phyloP scores from a whole-genome alignment of 257 asterid species.

The Scutellaria galericulata region DNA sequence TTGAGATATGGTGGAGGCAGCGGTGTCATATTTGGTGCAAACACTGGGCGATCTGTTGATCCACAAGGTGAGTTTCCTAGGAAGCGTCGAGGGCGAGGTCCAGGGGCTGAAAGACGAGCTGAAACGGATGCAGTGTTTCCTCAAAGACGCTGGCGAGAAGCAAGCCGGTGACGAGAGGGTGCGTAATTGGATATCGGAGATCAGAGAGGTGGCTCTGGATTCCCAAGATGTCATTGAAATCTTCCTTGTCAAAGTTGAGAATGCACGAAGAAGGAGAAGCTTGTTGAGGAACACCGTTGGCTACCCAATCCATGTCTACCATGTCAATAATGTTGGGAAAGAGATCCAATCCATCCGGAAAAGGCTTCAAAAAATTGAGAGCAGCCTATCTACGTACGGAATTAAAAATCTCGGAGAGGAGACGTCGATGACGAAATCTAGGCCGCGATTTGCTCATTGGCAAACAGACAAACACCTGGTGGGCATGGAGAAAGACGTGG shows the following conservation, averaged over 20 bases:
- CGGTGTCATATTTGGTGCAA: neutral
- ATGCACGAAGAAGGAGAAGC: neutral
- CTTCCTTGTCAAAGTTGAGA: conserved; percentile 3
- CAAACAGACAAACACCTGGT: neutral
- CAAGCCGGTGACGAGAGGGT: neutral
- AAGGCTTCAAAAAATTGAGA: neutral
- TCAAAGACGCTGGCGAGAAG: neutral
- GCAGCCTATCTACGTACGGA: neutral
- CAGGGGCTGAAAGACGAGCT: conserved; percentile 2
- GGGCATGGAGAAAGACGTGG: neutral
- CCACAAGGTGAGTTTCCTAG: neutral
- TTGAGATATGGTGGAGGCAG: no score
- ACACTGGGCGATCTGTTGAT: neutral
- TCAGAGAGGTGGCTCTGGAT: conserved; percentile 10
- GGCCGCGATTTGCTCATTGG: neutral
- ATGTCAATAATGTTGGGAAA: neutral
- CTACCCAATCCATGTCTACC: neutral
- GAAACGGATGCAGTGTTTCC: conserved; percentile 4
- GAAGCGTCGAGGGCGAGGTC: neutral
- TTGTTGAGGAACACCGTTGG: no score
- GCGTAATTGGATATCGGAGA: conserved; percentile 10
- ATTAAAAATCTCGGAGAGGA: neutral
- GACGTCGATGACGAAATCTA: neutral
- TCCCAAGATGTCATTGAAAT: conserved; percentile 3
- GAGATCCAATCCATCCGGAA: neutral